Percentiles rank a stretch among this genome's conserved stretches.
Conservation (phyloP, 768 basidiomycete species). For the Scleroderma citrinum region DNA sequence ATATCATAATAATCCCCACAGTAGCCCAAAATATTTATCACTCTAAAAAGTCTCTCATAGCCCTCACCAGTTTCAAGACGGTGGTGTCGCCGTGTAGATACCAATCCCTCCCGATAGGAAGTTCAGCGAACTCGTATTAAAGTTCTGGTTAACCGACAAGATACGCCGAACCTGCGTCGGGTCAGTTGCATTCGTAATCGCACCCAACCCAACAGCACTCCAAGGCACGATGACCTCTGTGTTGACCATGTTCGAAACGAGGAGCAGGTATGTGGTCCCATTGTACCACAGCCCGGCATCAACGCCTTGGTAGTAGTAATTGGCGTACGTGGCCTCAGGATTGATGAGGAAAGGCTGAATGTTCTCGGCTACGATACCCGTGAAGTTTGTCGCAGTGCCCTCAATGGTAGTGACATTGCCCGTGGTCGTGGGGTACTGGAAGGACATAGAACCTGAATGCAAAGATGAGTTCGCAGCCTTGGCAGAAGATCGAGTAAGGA, state of each 20-base stretch:
- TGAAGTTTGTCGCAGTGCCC: constrained; percentile 10
- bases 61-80: too few species aligned
- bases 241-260: constrained; percentile 11
- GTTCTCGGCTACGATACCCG: neutral
- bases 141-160: constrained; percentile 8
- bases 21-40: too few species aligned
- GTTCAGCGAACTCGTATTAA: constrained; percentile 18
- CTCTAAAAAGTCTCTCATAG: too few species aligned
- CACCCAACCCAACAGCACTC: constrained; percentile 10
- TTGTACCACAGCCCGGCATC: constrained; percentile 20
- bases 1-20: too few species aligned
- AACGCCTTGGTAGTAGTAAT: constrained; percentile 14
- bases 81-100: constrained; percentile 15
- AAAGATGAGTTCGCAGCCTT: too few species aligned
- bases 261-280: constrained; percentile 17
- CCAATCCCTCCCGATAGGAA: constrained; percentile 14
- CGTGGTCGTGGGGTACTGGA: constrained; percentile 14
- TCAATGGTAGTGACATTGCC: constrained; percentile 24
- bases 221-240: constrained; percentile 10
- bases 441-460: too few species aligned
- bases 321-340: constrained; percentile 2
- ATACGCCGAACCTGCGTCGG: constrained; percentile 15
- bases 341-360: constrained; percentile 21
- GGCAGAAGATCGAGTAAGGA: neutral
- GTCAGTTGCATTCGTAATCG: constrained; percentile 11